Conservation (phyloP, 441 rosid genomes). For the Syzygium malaccense region DNA sequence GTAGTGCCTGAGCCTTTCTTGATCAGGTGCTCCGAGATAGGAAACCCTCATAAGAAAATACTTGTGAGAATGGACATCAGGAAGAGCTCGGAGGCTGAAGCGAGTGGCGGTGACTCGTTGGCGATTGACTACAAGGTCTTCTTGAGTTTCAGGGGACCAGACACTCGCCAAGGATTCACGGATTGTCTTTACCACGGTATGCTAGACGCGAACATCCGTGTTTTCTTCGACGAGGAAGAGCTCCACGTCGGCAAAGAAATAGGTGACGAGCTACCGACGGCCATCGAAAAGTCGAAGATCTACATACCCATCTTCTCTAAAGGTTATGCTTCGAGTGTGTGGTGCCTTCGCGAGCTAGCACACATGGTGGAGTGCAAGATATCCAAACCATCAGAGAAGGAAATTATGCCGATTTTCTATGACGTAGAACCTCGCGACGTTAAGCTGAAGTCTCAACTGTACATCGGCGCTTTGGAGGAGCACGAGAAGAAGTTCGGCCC, state of each 20-base stretch:
- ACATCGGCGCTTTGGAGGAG: background rate
- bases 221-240: background rate
- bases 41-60: too few species aligned
- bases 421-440: background rate
- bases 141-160: background rate
- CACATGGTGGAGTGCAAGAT: background rate
- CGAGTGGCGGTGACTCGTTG: too few species aligned
- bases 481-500: background rate
- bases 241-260: background rate
- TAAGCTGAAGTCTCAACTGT: background rate
- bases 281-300: background rate
- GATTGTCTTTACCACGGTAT: fast-evolving
- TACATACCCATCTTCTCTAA: background rate
- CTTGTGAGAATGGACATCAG: too few species aligned
- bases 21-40: too few species aligned
- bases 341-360: background rate
- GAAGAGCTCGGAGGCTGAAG: too few species aligned
- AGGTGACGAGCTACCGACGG: background rate
- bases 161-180: background rate
- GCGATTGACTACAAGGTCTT: background rate
- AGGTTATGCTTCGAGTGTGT: background rate
- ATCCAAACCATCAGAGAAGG: background rate
- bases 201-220: background rate
- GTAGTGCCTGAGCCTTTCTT: too few species aligned
- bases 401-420: background rate